A percentile compares a stretch with the other conserved stretches of the same genome.
These are phyloP conservation scores for Arachis stenosperma DNA, from an alignment of 306 rosid genomes.

Conservation along the genomic window DNA sequence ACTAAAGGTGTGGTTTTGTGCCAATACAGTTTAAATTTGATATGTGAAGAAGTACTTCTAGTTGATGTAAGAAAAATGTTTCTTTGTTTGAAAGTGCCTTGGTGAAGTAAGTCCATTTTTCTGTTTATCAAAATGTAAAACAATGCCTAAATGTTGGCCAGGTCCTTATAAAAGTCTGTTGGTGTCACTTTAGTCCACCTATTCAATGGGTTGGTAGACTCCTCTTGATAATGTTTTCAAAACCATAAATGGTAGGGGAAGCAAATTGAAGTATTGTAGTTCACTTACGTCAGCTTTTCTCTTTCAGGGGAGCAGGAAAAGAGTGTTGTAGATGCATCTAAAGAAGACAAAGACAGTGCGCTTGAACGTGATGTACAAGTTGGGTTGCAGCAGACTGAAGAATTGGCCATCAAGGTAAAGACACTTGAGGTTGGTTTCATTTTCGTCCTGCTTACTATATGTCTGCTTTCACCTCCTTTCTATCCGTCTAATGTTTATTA, in stretches of 20 bases:
- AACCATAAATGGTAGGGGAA: constrained; percentile 13
- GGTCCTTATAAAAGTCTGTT: too few species aligned
- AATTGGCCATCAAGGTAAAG: constrained; percentile 45
- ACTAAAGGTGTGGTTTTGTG: constrained; percentile 16
- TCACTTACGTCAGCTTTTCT: constrained; percentile 37
- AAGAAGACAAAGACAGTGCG: constrained; percentile 53
- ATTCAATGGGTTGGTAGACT: constrained; percentile 7
- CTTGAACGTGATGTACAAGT: constrained; percentile 53
- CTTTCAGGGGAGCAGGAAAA: constrained; percentile 65
- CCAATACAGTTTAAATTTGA: not conserved
- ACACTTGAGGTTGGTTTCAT: constrained; percentile 52
- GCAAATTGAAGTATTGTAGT: constrained; percentile 25
- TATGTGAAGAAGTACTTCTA: not conserved
- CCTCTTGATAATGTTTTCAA: not conserved
- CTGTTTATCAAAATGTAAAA: not conserved
- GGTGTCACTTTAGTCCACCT: constrained; percentile 14
- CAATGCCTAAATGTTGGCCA: not conserved
- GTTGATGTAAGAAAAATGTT: too few species aligned
- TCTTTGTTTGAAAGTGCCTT: not conserved
- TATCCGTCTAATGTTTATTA: constrained; percentile 25
- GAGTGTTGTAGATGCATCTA: constrained; percentile 51
- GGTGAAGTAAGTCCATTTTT: not conserved
- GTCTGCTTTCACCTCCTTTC: constrained; percentile 22
- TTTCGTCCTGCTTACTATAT: constrained; percentile 7
- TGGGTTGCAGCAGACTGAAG: constrained; percentile 53